These are phyloP conservation scores for Gracilaria caudata DNA, from an alignment of 23 red algal genomes.

Conservation along the genomic window DNA sequence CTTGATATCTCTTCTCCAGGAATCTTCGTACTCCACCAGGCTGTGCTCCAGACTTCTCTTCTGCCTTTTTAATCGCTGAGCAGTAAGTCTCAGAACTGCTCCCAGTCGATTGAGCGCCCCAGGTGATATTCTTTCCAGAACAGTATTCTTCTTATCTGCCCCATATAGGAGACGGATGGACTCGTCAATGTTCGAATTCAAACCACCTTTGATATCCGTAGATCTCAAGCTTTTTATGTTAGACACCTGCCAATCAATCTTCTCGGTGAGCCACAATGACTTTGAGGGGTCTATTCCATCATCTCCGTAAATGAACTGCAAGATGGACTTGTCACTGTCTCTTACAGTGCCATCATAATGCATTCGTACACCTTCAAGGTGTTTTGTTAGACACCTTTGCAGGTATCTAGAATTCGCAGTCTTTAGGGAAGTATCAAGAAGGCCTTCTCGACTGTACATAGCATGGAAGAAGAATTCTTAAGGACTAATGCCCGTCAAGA, in stretches of 20 bases:
- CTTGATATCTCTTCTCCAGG: conserved; percentile 68
- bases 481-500: conserved; percentile 92
- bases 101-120: conserved; percentile 25
- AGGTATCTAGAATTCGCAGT: conserved; percentile 99
- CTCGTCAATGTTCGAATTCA: not conserved
- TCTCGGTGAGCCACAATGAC: conserved; percentile 76
- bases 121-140: conserved; percentile 56
- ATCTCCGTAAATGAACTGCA: conserved; percentile 99
- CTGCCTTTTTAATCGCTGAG: conserved; percentile 19
- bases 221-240: conserved; percentile 39
- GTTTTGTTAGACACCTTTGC: conserved; percentile 97
- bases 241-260: conserved; percentile 69
- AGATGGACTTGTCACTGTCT: conserved; percentile 72
- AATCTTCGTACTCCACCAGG: conserved; percentile 35
- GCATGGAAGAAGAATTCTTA: conserved; percentile 97
- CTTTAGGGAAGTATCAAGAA: conserved; percentile 96
- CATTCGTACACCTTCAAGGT: conserved; percentile 85
- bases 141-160: not conserved
- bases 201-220: not conserved
- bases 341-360: conserved; percentile 96
- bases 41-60: not conserved
- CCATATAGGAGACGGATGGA: not conserved
- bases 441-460: conserved; percentile 96
- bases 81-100: conserved; percentile 49
- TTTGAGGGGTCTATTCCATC: conserved; percentile 97